These are phyloP conservation scores for Calonectria hongkongensis DNA, from an alignment of 2,329 filamentous ascomycete genomes.

Conservation along the genomic window DNA sequence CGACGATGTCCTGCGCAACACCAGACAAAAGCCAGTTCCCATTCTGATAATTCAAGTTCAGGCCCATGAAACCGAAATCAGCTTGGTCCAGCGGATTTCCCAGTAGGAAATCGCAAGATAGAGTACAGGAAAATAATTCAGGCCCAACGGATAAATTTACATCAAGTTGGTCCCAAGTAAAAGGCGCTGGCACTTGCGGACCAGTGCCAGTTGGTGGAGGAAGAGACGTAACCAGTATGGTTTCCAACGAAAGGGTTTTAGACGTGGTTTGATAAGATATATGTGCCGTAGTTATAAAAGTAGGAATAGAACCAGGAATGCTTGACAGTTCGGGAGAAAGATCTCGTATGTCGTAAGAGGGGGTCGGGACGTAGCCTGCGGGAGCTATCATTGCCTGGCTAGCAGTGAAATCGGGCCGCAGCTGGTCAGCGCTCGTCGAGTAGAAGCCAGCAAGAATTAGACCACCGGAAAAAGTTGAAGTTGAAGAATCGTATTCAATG, in stretches of 20 bases:
- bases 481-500: not conserved
- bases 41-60: not conserved
- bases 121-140: not conserved
- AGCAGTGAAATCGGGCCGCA: not conserved
- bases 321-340: not conserved
- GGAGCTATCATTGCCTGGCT: not conserved
- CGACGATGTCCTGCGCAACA: not conserved
- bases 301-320: not conserved
- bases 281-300: not conserved
- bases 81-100: not conserved
- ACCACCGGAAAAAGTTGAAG: not conserved
- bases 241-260: not conserved
- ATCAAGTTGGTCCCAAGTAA: slow-evolving; percentile 2
- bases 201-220: not conserved
- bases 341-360: not conserved
- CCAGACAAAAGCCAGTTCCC: slow-evolving; percentile 4
- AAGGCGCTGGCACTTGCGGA: slow-evolving; percentile 1
- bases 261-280: slow-evolving; percentile 1
- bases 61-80: not conserved
- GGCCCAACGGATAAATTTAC: not conserved
- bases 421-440: not conserved
- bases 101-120: not conserved
- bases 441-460: not conserved
- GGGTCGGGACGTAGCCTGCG: not conserved
- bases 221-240: not conserved